These are phyloP conservation scores for Camelina sativa DNA, from an alignment of 345 rosid genomes.

Conservation along the genomic window DNA sequence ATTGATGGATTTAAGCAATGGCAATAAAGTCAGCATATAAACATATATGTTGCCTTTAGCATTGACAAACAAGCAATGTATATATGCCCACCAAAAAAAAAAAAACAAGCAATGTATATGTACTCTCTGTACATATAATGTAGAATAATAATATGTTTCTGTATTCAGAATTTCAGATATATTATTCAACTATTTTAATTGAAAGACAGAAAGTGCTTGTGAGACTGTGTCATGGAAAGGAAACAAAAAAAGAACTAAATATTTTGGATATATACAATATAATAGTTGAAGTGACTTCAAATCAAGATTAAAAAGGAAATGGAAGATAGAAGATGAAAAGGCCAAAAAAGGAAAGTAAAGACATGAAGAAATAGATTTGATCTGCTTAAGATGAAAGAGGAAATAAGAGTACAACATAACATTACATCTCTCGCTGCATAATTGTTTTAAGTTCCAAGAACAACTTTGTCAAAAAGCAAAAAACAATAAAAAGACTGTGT, in stretches of 20 bases:
- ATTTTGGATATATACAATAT: not conserved
- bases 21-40: not conserved
- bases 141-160: not conserved
- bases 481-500: conserved; percentile 30
- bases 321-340: not conserved
- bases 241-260: no score
- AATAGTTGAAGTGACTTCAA: conserved; percentile 1
- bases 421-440: conserved; percentile 31
- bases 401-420: conserved; percentile 40
- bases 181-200: no score
- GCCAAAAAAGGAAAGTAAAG: conserved; percentile 40
- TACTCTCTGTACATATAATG: not conserved
- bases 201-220: no score
- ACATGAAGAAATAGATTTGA: conserved; percentile 35
- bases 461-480: conserved; percentile 9
- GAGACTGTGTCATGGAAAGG: no score
- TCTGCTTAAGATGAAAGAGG: conserved; percentile 47
- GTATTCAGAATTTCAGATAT: not conserved
- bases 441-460: conserved; percentile 41
- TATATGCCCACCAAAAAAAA: no score
- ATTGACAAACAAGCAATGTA: not conserved
- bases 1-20: not conserved
- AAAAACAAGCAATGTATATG: not conserved
- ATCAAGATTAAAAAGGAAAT: conserved; percentile 19
- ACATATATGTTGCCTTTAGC: not conserved